A percentile compares a stretch with the other conserved stretches of the same genome.
Evolutionary conservation across 1,284 basidiomycete genomes (phyloP).

Genomic region (Vanrija sp.): DNA sequence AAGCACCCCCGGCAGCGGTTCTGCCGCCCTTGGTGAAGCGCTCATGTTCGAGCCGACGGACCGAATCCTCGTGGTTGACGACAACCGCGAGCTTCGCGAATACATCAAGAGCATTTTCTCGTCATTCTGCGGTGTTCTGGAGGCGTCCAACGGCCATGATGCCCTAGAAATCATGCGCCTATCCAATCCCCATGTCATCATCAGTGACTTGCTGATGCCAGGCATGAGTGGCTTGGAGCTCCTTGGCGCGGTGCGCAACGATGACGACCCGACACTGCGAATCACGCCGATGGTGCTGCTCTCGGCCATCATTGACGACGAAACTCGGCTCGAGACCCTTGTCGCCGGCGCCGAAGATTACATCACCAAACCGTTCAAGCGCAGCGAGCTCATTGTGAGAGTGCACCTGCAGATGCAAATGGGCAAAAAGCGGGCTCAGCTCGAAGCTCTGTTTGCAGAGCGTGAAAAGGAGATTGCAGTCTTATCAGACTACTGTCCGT

Average conservation of each 20-base stretch:
- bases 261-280: slow-evolving; percentile 13
- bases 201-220: slow-evolving; percentile 46
- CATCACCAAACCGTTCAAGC: slow-evolving; percentile 44
- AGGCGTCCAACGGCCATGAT: slow-evolving; percentile 45
- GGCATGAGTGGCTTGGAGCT: slow-evolving; percentile 35
- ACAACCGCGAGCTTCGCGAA: slow-evolving; percentile 38
- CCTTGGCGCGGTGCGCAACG: slow-evolving; percentile 21
- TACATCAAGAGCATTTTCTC: slow-evolving; percentile 41
- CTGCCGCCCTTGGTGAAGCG: background rate
- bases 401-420: slow-evolving; percentile 45
- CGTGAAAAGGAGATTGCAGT: slow-evolving; percentile 39
- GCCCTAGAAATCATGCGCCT: slow-evolving; percentile 34
- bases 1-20: slow-evolving; percentile 4
- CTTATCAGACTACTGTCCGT: slow-evolving; percentile 43
- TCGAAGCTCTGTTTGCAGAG: slow-evolving; percentile 37
- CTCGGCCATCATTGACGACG: slow-evolving; percentile 33
- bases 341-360: slow-evolving; percentile 51
- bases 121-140: slow-evolving; percentile 44
- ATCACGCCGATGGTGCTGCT: slow-evolving; percentile 34
- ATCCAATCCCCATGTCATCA: slow-evolving; percentile 31
- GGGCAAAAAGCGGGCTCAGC: slow-evolving; percentile 38
- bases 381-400: slow-evolving; percentile 50
- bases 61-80: slow-evolving; percentile 29
- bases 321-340: slow-evolving; percentile 35
- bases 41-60: slow-evolving; percentile 29